phyloP scores from a whole-genome alignment of 352 stramenopile species.

The Phytophthora melonis region DNA sequence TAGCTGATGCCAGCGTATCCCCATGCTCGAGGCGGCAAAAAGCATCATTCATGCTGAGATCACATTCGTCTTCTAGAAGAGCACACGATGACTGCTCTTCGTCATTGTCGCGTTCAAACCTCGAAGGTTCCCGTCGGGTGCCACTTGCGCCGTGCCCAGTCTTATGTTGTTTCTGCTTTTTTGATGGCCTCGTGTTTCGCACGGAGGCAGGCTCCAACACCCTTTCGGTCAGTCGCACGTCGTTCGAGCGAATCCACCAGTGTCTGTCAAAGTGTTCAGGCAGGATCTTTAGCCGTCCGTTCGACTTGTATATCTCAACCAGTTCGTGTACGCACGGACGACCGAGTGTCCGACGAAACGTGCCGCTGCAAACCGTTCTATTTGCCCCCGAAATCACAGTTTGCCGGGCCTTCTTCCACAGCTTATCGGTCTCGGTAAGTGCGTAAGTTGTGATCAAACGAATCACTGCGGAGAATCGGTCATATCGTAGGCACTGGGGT shows the following conservation, averaged over 20 bases:
- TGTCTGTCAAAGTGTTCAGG: background rate
- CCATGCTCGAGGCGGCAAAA: no score
- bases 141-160: no score
- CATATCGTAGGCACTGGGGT: conserved; percentile 3
- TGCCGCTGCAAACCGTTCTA: background rate
- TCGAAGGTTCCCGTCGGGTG: no score
- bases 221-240: background rate
- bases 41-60: no score
- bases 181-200: no score
- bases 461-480: background rate
- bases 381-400: background rate
- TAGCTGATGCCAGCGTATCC: no score
- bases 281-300: background rate
- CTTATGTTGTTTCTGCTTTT: no score
- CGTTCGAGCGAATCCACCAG: background rate
- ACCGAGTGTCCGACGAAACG: background rate
- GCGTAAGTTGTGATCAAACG: conserved; percentile 1
- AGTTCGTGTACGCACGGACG: background rate
- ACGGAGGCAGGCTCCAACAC: no score
- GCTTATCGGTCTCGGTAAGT: background rate
- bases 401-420: background rate
- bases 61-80: no score
- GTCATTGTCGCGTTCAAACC: no score
- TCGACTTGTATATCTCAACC: background rate
- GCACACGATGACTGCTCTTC: no score